Base-by-base conservation (phyloP, 441 rosid genomes). In the Erodium trifolium region DNA sequence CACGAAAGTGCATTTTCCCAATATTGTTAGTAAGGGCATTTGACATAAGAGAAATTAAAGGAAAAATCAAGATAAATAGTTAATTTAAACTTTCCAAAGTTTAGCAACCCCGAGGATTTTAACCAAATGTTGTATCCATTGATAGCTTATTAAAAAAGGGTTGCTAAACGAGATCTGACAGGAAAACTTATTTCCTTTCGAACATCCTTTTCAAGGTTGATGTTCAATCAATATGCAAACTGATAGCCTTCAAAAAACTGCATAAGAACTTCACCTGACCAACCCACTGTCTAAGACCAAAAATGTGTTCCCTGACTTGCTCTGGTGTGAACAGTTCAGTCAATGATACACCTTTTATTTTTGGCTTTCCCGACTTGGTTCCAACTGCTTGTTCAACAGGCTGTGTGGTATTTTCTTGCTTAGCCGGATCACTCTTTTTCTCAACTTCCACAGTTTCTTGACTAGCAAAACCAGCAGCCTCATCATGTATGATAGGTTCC, bases 251-350 rank as follows among this genome's bases (percentile, higher is more conserved):
- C 41, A 69, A 14, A 2, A 2, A 12, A 55, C 16, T 67, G 39
- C 14, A 18, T 17, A 65, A 23, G 29, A n/a, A n/a, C 8, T 39
- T 37, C 12, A 93, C 99, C 96, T 96, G 99, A 77, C 99, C 98
- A 81, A 96, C 98, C 99, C 99, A 96, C 81, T 79, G 98, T 76
- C 99, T 88, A 69, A 96, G 96, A 68, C 99, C 99, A 10, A 13
- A 72, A 69, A 96, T 96, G 79, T 96, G 99, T 82, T 83, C 93
- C 67, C 85, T 88, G 62, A 96, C 91, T 88, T 96, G 97, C 77
- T 96, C 98, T 14, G 99, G 98, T 62, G 98, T 93, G 82, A 96
- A 96, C 74, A 96, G 80, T 80, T 96, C 99, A 59, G 90, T 96
- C 83, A 93, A 70, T 63, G 99, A 96, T 18, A 96, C 98, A 69